phyloP scores from a whole-genome alignment of 768 basidiomycete genomes.

The Chalciporus sphaerocephalus region DNA sequence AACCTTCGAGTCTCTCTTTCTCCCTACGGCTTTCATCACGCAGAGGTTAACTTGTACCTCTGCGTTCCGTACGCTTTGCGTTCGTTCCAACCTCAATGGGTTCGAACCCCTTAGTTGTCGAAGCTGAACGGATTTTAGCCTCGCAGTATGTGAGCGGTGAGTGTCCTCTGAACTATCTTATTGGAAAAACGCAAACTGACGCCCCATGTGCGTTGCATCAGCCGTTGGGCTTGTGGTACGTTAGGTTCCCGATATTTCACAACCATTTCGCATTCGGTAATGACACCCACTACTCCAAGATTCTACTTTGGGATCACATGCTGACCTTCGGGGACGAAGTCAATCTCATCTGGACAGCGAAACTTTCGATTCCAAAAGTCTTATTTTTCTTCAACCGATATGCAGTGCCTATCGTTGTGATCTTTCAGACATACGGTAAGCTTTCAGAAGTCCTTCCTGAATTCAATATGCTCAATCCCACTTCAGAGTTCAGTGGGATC shows the following conservation, averaged over 20 bases:
- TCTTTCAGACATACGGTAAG: slow-evolving; percentile 31
- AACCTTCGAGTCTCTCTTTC: not conserved
- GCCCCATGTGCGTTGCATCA: not conserved
- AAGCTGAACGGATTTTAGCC: slow-evolving; percentile 10
- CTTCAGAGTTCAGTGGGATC: slow-evolving; percentile 23
- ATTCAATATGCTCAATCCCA: not conserved
- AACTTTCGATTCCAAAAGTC: slow-evolving; percentile 25
- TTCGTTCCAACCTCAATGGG: slow-evolving; percentile 10
- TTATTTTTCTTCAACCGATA: slow-evolving; percentile 36
- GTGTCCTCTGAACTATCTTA: not conserved
- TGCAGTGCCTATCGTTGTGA: slow-evolving; percentile 28
- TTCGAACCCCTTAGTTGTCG: not conserved
- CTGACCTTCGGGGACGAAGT: slow-evolving; percentile 35
- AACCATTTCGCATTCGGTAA: not conserved
- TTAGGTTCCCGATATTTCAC: not conserved
- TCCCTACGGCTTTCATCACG: not conserved
- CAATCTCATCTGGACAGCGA: slow-evolving; percentile 29
- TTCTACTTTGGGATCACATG: slow-evolving; percentile 33
- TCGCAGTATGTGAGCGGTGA: slow-evolving; percentile 27
- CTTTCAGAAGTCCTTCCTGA: not conserved
- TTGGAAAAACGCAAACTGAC: not conserved
- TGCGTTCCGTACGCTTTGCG: not conserved
- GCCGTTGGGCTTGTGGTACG: slow-evolving; percentile 25
- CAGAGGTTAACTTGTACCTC: not conserved
- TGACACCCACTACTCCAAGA: slow-evolving; percentile 15